These are phyloP conservation scores for Erigeron philadelphicus DNA, from an alignment of 140 eudicot species.

Conservation along the genomic window DNA sequence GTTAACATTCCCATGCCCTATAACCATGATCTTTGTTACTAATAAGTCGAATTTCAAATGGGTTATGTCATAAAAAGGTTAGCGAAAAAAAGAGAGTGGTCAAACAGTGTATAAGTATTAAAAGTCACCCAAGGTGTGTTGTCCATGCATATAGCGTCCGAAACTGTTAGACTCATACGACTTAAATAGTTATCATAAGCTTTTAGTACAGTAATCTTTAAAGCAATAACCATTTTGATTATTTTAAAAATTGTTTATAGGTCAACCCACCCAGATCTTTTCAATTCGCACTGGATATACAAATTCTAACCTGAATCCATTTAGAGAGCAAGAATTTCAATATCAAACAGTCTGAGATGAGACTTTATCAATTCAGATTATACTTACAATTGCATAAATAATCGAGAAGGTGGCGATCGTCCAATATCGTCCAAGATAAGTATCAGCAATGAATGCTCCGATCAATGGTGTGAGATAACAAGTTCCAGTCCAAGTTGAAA, in stretches of 20 bases:
- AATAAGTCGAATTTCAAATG: not conserved
- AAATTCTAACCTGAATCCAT: too few species aligned
- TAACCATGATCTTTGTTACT: constrained; percentile 23
- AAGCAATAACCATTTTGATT: too few species aligned
- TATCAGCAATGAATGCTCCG: constrained; percentile 58
- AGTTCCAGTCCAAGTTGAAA: constrained; percentile 53
- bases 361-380: not conserved
- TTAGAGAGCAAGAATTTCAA: too few species aligned
- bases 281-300: too few species aligned
- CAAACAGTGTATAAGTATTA: not conserved
- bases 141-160: not conserved
- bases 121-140: not conserved
- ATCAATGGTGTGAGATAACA: constrained; percentile 55
- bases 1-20: constrained; percentile 67
- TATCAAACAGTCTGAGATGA: not conserved
- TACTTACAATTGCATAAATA: constrained; percentile 41
- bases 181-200: too few species aligned
- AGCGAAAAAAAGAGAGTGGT: not conserved
- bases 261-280: too few species aligned
- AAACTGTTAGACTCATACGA: too few species aligned
- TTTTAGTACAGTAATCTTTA: too few species aligned
- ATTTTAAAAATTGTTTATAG: too few species aligned
- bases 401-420: constrained; percentile 47
- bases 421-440: constrained; percentile 60
- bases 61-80: too few species aligned